phyloP scores from a whole-genome alignment of 208 protist species.

The Trypanosomatidae sp. region DNA sequence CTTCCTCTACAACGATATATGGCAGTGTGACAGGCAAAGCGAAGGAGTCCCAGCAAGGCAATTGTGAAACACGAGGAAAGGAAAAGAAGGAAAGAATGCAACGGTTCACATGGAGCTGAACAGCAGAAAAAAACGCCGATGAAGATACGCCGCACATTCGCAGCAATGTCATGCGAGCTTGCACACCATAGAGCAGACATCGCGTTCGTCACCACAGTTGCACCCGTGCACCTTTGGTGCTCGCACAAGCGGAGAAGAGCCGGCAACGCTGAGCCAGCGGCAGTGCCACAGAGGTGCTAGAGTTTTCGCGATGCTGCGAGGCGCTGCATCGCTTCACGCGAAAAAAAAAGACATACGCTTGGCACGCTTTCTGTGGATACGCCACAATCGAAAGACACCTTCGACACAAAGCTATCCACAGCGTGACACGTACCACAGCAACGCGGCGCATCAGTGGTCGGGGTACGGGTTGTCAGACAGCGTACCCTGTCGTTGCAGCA shows the following conservation, averaged over 20 bases:
- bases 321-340: background rate
- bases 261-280: background rate
- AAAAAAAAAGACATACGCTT: background rate
- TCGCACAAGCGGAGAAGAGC: background rate
- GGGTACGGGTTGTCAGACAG: conserved; percentile 84
- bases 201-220: background rate
- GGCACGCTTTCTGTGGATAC: background rate
- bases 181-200: background rate
- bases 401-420: background rate
- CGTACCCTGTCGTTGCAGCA: conserved; percentile 83
- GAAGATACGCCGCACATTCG: background rate
- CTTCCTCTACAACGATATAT: background rate
- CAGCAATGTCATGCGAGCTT: background rate
- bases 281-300: background rate
- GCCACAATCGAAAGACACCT: background rate
- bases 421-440: too few species aligned
- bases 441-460: conserved; percentile 38
- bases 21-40: background rate
- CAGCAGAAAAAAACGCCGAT: background rate
- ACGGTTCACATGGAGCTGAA: background rate
- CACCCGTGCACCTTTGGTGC: background rate
- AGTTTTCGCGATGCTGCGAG: background rate
- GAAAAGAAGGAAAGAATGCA: background rate
- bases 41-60: background rate
- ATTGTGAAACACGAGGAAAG: background rate